phyloP scores from a whole-genome alignment of 495 filamentous ascomycete species.

The Baudoinia panamericana region DNA sequence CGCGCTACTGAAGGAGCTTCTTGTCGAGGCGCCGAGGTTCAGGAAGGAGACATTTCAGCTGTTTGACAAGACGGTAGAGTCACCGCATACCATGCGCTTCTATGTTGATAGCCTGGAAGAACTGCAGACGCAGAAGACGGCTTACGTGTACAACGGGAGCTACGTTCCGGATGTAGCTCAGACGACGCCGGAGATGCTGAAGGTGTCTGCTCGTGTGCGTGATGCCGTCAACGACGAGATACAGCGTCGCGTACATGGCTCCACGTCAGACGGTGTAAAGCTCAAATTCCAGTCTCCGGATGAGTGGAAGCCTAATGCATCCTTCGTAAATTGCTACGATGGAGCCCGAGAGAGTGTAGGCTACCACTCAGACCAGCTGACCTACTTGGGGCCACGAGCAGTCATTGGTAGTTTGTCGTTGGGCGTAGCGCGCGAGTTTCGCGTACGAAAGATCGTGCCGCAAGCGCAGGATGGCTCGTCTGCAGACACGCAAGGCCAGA shows the following conservation, averaged over 20 bases:
- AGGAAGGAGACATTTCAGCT: slow-evolving; percentile 62
- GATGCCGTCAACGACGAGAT: slow-evolving; percentile 63
- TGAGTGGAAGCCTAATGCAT: slow-evolving; percentile 72
- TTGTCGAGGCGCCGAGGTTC: slow-evolving; percentile 65
- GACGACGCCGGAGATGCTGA: slow-evolving; percentile 55
- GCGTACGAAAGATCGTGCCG: slow-evolving; percentile 60
- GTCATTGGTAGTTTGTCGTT: slow-evolving; percentile 83
- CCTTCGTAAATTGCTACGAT: slow-evolving; percentile 86
- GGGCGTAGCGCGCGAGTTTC: slow-evolving; percentile 82
- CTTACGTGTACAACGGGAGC: slow-evolving; percentile 75
- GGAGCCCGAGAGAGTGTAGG: slow-evolving; percentile 70
- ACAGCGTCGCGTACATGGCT: slow-evolving; percentile 45
- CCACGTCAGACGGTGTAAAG: slow-evolving; percentile 53
- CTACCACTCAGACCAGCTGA: slow-evolving; percentile 83
- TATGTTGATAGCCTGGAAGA: slow-evolving; percentile 63
- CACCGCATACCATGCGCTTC: slow-evolving; percentile 66
- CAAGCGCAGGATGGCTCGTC: slow-evolving; percentile 33
- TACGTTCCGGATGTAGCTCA: slow-evolving; percentile 58
- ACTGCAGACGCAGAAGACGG: slow-evolving; percentile 47
- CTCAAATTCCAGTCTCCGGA: slow-evolving; percentile 61
- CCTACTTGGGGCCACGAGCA: slow-evolving; percentile 78
- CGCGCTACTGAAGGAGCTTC: slow-evolving; percentile 57
- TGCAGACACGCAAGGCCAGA: slow-evolving; percentile 61
- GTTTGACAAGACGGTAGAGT: slow-evolving; percentile 71
- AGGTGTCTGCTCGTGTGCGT: slow-evolving; percentile 52